Evolutionary conservation across 768 basidiomycete species (phyloP), one percentile per base, ranked within the genome.

Genomic region (Psilocybe cyanescens): DNA sequence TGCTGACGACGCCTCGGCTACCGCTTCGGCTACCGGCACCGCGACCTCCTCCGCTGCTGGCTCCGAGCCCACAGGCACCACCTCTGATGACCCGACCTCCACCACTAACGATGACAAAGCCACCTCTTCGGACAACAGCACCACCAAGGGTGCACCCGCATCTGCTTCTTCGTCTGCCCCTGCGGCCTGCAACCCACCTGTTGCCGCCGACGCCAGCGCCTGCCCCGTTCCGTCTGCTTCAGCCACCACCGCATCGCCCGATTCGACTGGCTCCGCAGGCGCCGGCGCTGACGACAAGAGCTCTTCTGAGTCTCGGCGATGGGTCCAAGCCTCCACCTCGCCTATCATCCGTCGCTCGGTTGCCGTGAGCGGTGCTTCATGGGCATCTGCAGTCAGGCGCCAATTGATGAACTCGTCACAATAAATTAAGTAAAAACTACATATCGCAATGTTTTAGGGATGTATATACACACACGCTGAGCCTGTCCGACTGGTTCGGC

Each of bases 401-500:
- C 39, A 60, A 59, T 49, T 63, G 8, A 58, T 48, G 51, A 55
- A 29, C n/a, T 52, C 37, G 8, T 44, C 41, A 9, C 28, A 51
- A 28, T 57, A 17, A 37, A 39, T 29, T 58, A 54, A 62, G 33
- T 33, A 56, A 39, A 31, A 55, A 59, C 56, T 61, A 24, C 35
- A 49, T 55, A 52, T 60, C 44, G 50, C 51, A 58, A 49, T 50
- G 58, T 63, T 66, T 62, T 65, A 66, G 68, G 70, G 70, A 71
- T 67, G 65, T 64, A 68, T 57, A 66, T 69, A 69, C 61, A 64
- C 66, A 60, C 55, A 51, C 60, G 68, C 68, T 68, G 65, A 63
- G 58, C 67, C 70, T 68, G 67, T 64, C 66, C 67, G 70, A 71
- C 70, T 69, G 70, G 70, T 65, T 69, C 68, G 64, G 70, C 68